Base-by-base conservation (phyloP, 805 yeast genomes). In the Schwanniomyces polymorphus region DNA sequence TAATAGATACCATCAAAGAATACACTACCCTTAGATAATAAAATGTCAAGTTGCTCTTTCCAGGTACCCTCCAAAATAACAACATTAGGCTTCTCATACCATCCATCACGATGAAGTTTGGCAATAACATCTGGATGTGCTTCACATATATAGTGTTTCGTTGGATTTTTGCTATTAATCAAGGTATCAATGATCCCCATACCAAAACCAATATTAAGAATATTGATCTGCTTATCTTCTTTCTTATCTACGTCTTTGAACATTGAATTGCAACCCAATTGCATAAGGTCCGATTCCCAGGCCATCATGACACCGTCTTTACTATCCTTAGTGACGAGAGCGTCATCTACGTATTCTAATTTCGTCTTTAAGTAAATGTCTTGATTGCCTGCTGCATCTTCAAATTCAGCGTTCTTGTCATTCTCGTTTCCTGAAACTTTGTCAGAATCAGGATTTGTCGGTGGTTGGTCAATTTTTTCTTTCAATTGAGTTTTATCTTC, bases 221-320 rank as follows among this genome's bases (percentile, higher is more conserved):
- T 82, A 34, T 72, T 78, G 17, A 75, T 55, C 35, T 72, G 76
- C 29, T 74, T 72, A 1, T 62, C 63, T 17, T 62, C 50, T 8
- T 45, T 58, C 56, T 68, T 43, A 7, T 58, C 63, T 10, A 68
- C 56, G 1, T 80, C 72, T 41, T 72, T 72, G 61, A 85, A 84
- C n/a, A 92, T 62, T 0, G 92, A 71, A 28, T 86, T 83, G 46
- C 95, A 86, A 0, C 96, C 96, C 12, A 84, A 74, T 44, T 76
- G 72, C 98, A 91, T 91, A 46, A 91, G 73, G 17, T 82, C 80
- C 4, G 82, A 76, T 63, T 91, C 98, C 98, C 98, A 91, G 56
- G 86, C 86, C 98, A 91, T 91, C 98, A 91, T 91, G 2, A 91
- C 97, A 14, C 97, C 98, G 58, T 91, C 97, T 41, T 79, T 74